phyloP scores from a whole-genome alignment of 2,329 filamentous ascomycete genomes.

The Neofusicoccum parvum region DNA sequence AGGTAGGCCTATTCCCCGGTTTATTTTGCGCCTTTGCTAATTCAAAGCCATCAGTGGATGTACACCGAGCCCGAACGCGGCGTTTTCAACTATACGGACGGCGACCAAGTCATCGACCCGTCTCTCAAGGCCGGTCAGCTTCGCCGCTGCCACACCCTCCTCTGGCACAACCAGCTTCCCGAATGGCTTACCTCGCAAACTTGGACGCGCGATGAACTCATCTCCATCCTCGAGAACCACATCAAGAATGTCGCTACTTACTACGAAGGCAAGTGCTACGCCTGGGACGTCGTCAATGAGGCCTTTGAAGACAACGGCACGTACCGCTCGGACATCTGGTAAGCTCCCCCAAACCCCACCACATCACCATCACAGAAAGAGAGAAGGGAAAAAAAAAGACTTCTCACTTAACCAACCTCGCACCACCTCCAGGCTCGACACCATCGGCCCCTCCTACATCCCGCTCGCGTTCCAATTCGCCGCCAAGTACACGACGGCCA shows the following conservation, averaged over 20 bases:
- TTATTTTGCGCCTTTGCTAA: too few species aligned
- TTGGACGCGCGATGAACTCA: constrained; percentile 63
- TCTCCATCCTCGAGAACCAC: constrained; percentile 60
- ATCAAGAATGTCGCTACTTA: constrained; percentile 61
- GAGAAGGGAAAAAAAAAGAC: too few species aligned
- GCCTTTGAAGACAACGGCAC: constrained; percentile 60
- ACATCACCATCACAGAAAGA: neutral
- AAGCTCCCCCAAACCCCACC: neutral
- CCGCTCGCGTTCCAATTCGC: constrained; percentile 58
- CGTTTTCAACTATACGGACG: constrained; percentile 60
- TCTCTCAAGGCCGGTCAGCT: constrained; percentile 47
- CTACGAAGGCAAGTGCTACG: constrained; percentile 49
- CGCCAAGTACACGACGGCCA: constrained; percentile 56
- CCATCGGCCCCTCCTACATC: constrained; percentile 47
- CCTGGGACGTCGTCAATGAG: constrained; percentile 70
- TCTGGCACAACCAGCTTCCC: constrained; percentile 59
- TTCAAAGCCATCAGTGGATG: constrained; percentile 54
- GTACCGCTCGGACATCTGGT: constrained; percentile 57
- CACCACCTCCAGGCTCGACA: neutral
- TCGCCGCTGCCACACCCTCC: constrained; percentile 64
- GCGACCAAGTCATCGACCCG: constrained; percentile 52
- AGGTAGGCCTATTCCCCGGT: constrained; percentile 32
- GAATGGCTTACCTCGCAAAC: constrained; percentile 53
- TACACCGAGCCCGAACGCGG: constrained; percentile 60
- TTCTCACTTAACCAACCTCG: too few species aligned